Conservation (phyloP, 768 basidiomycete genomes). For the Tylopilus intermedius region DNA sequence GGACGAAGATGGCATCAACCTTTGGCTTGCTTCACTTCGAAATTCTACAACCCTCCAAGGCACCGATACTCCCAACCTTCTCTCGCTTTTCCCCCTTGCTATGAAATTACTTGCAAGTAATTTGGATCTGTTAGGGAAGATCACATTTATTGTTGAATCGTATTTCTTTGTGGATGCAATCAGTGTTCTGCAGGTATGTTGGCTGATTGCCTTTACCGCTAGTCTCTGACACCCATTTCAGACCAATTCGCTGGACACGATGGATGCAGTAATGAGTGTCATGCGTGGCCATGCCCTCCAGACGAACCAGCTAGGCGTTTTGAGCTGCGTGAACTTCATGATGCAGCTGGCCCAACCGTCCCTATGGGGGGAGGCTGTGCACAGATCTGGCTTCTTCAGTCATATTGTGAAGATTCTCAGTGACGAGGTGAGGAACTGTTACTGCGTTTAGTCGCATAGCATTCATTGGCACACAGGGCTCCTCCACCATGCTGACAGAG, state of each 20-base stretch:
- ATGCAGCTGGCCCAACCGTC: slow-evolving; percentile 58
- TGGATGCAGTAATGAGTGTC: slow-evolving; percentile 50
- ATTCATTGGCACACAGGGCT: slow-evolving; percentile 23
- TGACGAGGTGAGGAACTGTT: slow-evolving; percentile 50
- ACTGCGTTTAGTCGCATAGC: background rate
- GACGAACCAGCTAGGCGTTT: slow-evolving; percentile 57
- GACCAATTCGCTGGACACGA: slow-evolving; percentile 53
- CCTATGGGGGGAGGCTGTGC: slow-evolving; percentile 70
- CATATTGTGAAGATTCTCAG: slow-evolving; percentile 54
- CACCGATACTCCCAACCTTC: slow-evolving; percentile 46
- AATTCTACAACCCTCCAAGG: slow-evolving; percentile 54
- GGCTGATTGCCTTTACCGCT: background rate
- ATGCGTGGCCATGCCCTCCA: slow-evolving; percentile 45
- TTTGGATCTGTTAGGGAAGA: slow-evolving; percentile 67
- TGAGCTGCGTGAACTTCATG: slow-evolving; percentile 55
- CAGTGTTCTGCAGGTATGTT: slow-evolving; percentile 56
- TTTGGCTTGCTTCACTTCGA: slow-evolving; percentile 71
- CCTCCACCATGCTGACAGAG: slow-evolving; percentile 49
- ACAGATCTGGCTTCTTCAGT: slow-evolving; percentile 68
- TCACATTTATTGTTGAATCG: slow-evolving; percentile 64
- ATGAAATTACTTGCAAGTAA: slow-evolving; percentile 60
- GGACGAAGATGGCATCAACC: slow-evolving; percentile 70
- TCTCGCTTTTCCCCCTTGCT: slow-evolving; percentile 62
- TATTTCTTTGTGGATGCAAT: slow-evolving; percentile 71
- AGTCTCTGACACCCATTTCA: slow-evolving; percentile 24